Evolutionary conservation across 2,329 filamentous ascomycete genomes (phyloP).

Genomic region (Zalaria sp.): DNA sequence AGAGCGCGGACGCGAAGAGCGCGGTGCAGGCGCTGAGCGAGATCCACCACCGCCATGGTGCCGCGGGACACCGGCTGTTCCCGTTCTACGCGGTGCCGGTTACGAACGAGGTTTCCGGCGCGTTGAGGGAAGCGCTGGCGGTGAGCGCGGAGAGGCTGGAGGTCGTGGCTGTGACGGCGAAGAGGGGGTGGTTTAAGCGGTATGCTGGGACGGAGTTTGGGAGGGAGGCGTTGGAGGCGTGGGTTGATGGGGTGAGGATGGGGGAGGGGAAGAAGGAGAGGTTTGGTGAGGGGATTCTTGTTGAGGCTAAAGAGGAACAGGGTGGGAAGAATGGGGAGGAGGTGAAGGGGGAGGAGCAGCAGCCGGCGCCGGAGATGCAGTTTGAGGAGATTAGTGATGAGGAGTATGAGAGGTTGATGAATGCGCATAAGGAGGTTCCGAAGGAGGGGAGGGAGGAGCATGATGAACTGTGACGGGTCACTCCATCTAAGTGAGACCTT

Average conservation of each 20-base stretch:
- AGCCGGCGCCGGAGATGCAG: constrained; percentile 14
- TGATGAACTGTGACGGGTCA: constrained; percentile 13
- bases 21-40: constrained; percentile 51
- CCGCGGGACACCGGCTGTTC: constrained; percentile 56
- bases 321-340: constrained; percentile 9
- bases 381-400: constrained; percentile 21
- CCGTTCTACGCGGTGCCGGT: constrained; percentile 66
- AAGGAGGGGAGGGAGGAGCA: constrained; percentile 12
- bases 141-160: constrained; percentile 47
- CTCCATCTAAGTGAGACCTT: too few relatives aligned
- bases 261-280: constrained; percentile 72
- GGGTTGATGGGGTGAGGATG: constrained; percentile 85
- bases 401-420: constrained; percentile 17
- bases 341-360: constrained; percentile 10
- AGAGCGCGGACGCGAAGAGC: constrained; percentile 30
- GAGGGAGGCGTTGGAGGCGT: constrained; percentile 54
- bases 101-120: constrained; percentile 41
- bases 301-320: constrained; percentile 4
- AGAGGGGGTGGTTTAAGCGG: constrained; percentile 72
- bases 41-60: constrained; percentile 60
- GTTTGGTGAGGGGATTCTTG: constrained; percentile 37
- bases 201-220: constrained; percentile 48
- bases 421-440: constrained; percentile 2
- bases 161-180: constrained; percentile 71
- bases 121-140: constrained; percentile 46